Conservation (phyloP, 1,284 basidiomycete genomes). For the Pyrrhoderma noxium region DNA sequence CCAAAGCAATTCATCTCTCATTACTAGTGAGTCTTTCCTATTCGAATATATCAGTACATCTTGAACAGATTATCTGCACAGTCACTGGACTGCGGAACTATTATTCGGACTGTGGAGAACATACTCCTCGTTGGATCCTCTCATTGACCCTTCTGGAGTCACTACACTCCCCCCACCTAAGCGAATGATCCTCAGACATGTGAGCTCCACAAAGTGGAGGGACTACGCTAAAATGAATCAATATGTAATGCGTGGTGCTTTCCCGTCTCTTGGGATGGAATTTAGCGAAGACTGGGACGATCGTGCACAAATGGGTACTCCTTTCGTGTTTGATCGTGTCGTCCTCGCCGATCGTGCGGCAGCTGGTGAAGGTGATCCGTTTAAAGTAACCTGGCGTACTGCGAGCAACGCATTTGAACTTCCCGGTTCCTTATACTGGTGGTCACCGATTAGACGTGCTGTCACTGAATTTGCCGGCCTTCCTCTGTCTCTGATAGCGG, state of each 20-base stretch:
- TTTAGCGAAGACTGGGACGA: slow-evolving; percentile 77
- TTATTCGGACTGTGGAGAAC: slow-evolving; percentile 86
- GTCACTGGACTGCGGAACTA: slow-evolving; percentile 79
- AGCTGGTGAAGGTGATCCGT: slow-evolving; percentile 65
- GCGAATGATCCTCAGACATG: slow-evolving; percentile 67
- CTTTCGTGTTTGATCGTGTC: slow-evolving; percentile 75
- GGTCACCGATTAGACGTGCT: slow-evolving; percentile 67
- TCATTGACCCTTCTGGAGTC: slow-evolving; percentile 54
- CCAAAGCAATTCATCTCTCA: slow-evolving; percentile 76
- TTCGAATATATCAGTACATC: not conserved
- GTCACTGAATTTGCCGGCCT: slow-evolving; percentile 64
- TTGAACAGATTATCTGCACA: not conserved
- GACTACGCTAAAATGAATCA: slow-evolving; percentile 83
- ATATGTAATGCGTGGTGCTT: slow-evolving; percentile 66
- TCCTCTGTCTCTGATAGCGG: slow-evolving; percentile 31
- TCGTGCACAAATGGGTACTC: slow-evolving; percentile 56
- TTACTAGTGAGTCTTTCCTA: slow-evolving; percentile 40
- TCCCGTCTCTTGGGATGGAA: slow-evolving; percentile 70
- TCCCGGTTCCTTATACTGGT: slow-evolving; percentile 72
- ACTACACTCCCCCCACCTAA: slow-evolving; percentile 65
- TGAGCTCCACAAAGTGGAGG: slow-evolving; percentile 75
- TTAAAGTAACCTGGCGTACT: slow-evolving; percentile 62
- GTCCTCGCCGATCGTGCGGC: slow-evolving; percentile 78
- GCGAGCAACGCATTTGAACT: slow-evolving; percentile 68
- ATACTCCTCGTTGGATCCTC: slow-evolving; percentile 71